Evolutionary conservation across 192 early-diverging fungal species (phyloP).

Genomic region (Coemansia sp.): DNA sequence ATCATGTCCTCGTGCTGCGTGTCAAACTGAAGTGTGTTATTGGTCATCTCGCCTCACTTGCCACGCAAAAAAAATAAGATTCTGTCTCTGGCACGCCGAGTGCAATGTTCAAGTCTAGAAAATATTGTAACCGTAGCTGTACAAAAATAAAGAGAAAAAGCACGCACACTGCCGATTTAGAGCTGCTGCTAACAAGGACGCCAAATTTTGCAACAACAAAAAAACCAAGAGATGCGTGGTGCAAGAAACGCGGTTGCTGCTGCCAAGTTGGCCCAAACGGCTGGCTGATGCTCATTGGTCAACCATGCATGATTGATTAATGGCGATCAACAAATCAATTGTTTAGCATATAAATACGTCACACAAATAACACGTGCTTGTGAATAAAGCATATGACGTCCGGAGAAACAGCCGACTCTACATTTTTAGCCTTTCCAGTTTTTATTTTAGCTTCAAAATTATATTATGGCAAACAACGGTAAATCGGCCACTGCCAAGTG

Average conservation of each 20-base stretch:
- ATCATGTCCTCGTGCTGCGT: constrained; percentile 57
- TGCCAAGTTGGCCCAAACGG: neutral
- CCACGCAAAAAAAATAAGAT: neutral
- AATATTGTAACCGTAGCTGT: neutral
- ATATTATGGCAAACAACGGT: neutral
- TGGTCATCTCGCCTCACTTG: neutral
- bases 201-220: neutral
- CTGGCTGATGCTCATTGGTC: neutral
- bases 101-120: neutral
- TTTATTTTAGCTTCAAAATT: neutral
- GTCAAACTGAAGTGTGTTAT: constrained; percentile 45
- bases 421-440: neutral
- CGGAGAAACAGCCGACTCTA: neutral
- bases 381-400: neutral
- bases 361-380: constrained; percentile 1
- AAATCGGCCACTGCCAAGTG: neutral
- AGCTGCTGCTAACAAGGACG: neutral
- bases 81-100: neutral
- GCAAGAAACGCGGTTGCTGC: neutral
- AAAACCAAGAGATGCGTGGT: neutral
- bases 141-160: no score
- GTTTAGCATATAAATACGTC: neutral
- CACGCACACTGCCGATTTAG: neutral
- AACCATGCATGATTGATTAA: neutral
- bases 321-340: neutral